phyloP scores from a whole-genome alignment of 352 stramenopile genomes.

The Phytophthora hybrid region DNA sequence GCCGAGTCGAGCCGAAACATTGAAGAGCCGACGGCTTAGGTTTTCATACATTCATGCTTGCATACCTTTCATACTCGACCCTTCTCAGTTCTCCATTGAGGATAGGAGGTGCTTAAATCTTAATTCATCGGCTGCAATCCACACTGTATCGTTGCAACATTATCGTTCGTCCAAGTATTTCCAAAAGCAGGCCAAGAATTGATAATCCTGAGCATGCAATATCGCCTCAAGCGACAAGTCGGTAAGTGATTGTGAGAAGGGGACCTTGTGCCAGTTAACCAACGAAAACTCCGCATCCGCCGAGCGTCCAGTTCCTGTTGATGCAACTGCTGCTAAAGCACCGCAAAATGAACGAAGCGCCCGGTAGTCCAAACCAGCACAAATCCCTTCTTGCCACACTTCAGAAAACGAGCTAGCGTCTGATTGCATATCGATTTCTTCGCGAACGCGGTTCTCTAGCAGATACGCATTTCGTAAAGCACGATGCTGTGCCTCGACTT shows the following conservation, averaged over 20 bases:
- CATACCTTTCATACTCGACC: not conserved
- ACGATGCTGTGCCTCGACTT: conserved; percentile 36
- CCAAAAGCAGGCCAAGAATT: conserved; percentile 12
- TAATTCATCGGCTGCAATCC: not conserved
- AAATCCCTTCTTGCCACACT: conserved; percentile 24
- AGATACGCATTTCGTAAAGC: conserved; percentile 32
- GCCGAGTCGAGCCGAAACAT: conserved; percentile 22
- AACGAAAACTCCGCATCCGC: conserved; percentile 20
- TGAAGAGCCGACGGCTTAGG: conserved; percentile 11
- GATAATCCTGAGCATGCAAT: conserved; percentile 34
- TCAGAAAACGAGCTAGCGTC: conserved; percentile 23
- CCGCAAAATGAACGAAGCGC: conserved; percentile 33
- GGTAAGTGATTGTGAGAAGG: conserved; percentile 26
- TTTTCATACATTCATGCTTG: not conserved
- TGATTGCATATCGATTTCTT: conserved; percentile 25
- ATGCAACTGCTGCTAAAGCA: conserved; percentile 23
- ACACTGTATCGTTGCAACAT: not conserved
- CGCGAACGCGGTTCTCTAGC: conserved; percentile 25
- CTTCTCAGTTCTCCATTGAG: not conserved
- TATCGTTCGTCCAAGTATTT: not conserved
- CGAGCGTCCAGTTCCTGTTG: not conserved
- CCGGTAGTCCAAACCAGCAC: conserved; percentile 25
- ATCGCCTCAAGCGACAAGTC: conserved; percentile 37
- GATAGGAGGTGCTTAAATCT: not conserved
- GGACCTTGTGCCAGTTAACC: conserved; percentile 37